phyloP scores from a whole-genome alignment of 768 basidiomycete species.

The Cyclocybe aegerita region DNA sequence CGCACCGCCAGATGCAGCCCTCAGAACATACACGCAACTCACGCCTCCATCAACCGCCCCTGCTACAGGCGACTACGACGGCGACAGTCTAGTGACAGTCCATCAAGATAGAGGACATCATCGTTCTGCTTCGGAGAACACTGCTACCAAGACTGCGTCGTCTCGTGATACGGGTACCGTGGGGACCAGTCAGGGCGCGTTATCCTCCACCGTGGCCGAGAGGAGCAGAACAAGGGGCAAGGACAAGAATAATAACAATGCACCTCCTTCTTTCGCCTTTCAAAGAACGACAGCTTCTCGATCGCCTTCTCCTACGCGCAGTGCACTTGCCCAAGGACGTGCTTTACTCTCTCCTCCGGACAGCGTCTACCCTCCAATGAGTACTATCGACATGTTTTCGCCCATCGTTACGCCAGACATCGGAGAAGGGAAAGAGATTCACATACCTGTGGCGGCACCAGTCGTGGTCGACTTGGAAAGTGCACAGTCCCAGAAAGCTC shows the following conservation, averaged over 20 bases:
- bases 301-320: slow-evolving; percentile 20
- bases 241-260: slow-evolving; percentile 24
- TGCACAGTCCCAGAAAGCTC: slow-evolving; percentile 9
- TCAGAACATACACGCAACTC: slow-evolving; percentile 49
- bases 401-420: slow-evolving; percentile 59
- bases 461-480: slow-evolving; percentile 50
- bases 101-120: slow-evolving; percentile 30
- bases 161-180: slow-evolving; percentile 47
- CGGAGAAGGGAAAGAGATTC: slow-evolving; percentile 60
- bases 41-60: slow-evolving; percentile 54
- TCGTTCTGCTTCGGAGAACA: slow-evolving; percentile 50
- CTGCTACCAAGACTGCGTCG: slow-evolving; percentile 23
- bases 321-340: slow-evolving; percentile 7
- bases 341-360: slow-evolving; percentile 15
- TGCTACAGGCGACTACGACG: slow-evolving; percentile 21
- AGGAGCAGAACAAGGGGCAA: slow-evolving; percentile 16
- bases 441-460: slow-evolving; percentile 60
- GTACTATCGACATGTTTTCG: slow-evolving; percentile 23
- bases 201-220: slow-evolving; percentile 11
- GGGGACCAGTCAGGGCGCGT: slow-evolving; percentile 27
- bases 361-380: slow-evolving; percentile 13
- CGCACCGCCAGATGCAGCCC: slow-evolving; percentile 69
- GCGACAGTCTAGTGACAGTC: slow-evolving; percentile 18
- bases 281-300: slow-evolving; percentile 30
- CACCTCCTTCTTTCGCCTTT: slow-evolving; percentile 22